These are phyloP conservation scores for Ascomycota sp. DNA, from an alignment of 2,329 filamentous ascomycete genomes.

Conservation along the genomic window DNA sequence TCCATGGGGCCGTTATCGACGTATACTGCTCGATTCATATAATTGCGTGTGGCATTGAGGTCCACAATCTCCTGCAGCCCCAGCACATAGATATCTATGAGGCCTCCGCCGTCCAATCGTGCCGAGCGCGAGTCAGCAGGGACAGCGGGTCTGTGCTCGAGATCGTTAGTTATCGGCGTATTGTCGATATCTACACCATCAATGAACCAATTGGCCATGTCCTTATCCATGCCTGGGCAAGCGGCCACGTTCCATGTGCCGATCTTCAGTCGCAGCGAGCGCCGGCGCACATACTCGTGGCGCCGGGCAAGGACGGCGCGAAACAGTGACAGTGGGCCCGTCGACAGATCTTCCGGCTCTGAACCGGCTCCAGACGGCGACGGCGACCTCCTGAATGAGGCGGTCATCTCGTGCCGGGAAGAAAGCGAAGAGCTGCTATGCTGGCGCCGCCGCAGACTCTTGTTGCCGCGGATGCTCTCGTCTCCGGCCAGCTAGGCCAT, in stretches of 20 bases:
- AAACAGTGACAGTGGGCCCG: constrained; percentile 37
- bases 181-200: constrained; percentile 50
- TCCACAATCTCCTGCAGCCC: constrained; percentile 88
- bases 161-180: constrained; percentile 32
- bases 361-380: constrained; percentile 12
- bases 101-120: constrained; percentile 34
- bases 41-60: constrained; percentile 59
- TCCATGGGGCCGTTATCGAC: constrained; percentile 49
- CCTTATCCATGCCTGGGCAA: constrained; percentile 66
- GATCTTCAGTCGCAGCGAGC: constrained; percentile 65
- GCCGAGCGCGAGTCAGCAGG: constrained; percentile 11
- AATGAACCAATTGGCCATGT: constrained; percentile 77
- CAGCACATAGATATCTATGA: constrained; percentile 77
- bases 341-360: constrained; percentile 22
- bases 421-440: constrained; percentile 3
- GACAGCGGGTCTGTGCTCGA: constrained; percentile 19
- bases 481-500: constrained; percentile 14
- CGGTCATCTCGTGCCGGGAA: constrained; percentile 6
- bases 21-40: constrained; percentile 45
- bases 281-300: constrained; percentile 57
- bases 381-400: constrained; percentile 10
- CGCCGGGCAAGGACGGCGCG: constrained; percentile 50
- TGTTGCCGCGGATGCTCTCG: constrained; percentile 6
- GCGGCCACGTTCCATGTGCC: constrained; percentile 92
- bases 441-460: constrained; percentile 7